Conservation (phyloP, 2,329 filamentous ascomycete genomes). For the Fusarium paranaense region DNA sequence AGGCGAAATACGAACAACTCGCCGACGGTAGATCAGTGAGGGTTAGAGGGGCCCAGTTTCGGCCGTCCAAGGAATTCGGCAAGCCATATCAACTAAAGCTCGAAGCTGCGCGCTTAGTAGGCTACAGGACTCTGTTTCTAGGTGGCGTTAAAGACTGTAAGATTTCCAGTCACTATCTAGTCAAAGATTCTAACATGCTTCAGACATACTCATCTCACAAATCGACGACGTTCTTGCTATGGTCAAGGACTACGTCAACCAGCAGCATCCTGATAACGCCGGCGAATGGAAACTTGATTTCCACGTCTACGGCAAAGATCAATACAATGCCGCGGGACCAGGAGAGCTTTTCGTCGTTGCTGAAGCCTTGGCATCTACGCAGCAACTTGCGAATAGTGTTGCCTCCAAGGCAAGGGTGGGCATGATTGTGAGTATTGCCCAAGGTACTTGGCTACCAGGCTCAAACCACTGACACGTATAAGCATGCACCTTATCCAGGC, state of each 20-base stretch:
- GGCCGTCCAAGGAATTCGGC: conserved; percentile 3
- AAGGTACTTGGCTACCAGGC: too few species aligned
- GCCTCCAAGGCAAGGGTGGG: conserved; percentile 45
- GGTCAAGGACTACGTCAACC: conserved; percentile 29
- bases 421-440: conserved; percentile 40
- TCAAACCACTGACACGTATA: background rate
- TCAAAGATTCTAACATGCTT: background rate
- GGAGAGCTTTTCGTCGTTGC: conserved; percentile 57
- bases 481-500: conserved; percentile 60
- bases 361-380: conserved; percentile 58
- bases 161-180: background rate
- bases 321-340: background rate
- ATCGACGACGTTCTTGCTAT: conserved; percentile 26
- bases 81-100: conserved; percentile 40
- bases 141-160: conserved; percentile 38
- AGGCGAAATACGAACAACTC: conserved; percentile 41
- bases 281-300: conserved; percentile 48
- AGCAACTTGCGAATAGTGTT: conserved; percentile 55
- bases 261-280: conserved; percentile 32
- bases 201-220: conserved; percentile 34
- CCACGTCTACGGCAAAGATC: conserved; percentile 57
- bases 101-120: conserved; percentile 32
- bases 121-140: conserved; percentile 41
- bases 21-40: conserved; percentile 23
- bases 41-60: conserved; percentile 27